Base-by-base conservation (phyloP, 305 asterid species). In the Fraxinus albicans region DNA sequence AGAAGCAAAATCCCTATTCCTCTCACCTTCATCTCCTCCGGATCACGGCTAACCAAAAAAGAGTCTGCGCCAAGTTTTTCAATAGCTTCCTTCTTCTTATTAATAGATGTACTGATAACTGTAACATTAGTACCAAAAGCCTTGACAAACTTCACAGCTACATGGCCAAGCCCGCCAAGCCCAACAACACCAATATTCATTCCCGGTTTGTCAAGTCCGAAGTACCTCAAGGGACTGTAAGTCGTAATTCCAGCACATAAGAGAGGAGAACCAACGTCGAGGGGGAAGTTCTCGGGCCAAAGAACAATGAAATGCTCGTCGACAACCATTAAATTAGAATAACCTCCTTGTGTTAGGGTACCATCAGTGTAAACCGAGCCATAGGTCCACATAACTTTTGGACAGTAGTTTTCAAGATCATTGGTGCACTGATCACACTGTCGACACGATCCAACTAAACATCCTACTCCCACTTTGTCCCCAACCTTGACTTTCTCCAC, bases 161-260 rank as follows among this genome's bases (percentile, higher is more conserved):
- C 77, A 78, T 92, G 94, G 8, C 96, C 94, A 2, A 92, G 90
- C 33, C 93, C 96, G 19, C 95, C 94, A 17, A 88, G 94, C 8
- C 94, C 95, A 0, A 86, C 93, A 8, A 92, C 85, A 9, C 94
- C 94, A 8, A 92, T 12, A 9, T 69, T 80, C 82, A 85, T 9
- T 6, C 96, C 94, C 0, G 92, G 94, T 55, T 92, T 88, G 80
- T 89, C 93, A 0, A 92, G 89, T 8, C 89, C 93, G 6, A 60
- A 90, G 84, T 86, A 31, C 82, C 77, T 91, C 83, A 90, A 76
- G 0, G 97, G 92, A 82, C 94, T 90, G 82, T 92, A 91, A 5
- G 88, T 85, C 6, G 95, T 89, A 36, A 90, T 88, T 0, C 95
- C 95, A 1, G 92, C 93, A 79, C 93, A 91, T 1, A 91, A 86